phyloP scores from a whole-genome alignment of 352 stramenopile species.

The Pelagophyceae sp. region DNA sequence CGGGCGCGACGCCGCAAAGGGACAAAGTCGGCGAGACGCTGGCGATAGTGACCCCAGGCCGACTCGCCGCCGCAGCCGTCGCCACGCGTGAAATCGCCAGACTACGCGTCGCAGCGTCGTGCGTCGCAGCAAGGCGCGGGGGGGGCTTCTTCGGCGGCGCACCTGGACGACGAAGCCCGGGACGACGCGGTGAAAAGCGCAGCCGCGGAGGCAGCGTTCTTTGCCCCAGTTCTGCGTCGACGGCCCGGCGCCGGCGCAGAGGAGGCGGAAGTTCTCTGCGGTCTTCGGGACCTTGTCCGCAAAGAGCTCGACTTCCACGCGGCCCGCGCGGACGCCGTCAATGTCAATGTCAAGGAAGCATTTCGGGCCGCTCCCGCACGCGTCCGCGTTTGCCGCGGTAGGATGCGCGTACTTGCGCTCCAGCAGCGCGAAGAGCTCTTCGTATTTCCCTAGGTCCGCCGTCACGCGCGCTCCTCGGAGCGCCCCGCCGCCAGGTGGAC shows the following conservation, averaged over 20 bases:
- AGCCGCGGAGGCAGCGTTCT: conserved; percentile 82
- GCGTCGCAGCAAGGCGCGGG: conserved; percentile 33
- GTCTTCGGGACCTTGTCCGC: conserved; percentile 69
- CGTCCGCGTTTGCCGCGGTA: not conserved
- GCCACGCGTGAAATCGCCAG: conserved; percentile 84
- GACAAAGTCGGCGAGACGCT: conserved; percentile 71
- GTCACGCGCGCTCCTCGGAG: not conserved
- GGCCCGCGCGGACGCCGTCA: conserved; percentile 23
- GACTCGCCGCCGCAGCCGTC: conserved; percentile 85
- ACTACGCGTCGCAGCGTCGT: conserved; percentile 85
- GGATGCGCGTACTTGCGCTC: conserved; percentile 60
- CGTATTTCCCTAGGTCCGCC: conserved; percentile 52
- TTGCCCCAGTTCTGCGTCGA: conserved; percentile 24
- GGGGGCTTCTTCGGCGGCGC: not conserved
- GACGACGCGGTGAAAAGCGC: conserved; percentile 74
- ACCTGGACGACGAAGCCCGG: conserved; percentile 34
- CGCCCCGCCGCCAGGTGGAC: not conserved
- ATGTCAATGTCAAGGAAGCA: conserved; percentile 47
- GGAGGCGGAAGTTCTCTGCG: conserved; percentile 71
- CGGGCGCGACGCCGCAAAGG: conserved; percentile 60
- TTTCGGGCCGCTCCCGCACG: not conserved
- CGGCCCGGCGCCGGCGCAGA: conserved; percentile 53
- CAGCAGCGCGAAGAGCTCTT: conserved; percentile 61
- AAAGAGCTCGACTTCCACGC: conserved; percentile 64
- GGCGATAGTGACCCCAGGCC: conserved; percentile 60